Percentiles rank a stretch among this genome's conserved stretches.
These are phyloP conservation scores for Sporobolomyces roseus DNA, from an alignment of 768 basidiomycete genomes.

Conservation along the genomic window DNA sequence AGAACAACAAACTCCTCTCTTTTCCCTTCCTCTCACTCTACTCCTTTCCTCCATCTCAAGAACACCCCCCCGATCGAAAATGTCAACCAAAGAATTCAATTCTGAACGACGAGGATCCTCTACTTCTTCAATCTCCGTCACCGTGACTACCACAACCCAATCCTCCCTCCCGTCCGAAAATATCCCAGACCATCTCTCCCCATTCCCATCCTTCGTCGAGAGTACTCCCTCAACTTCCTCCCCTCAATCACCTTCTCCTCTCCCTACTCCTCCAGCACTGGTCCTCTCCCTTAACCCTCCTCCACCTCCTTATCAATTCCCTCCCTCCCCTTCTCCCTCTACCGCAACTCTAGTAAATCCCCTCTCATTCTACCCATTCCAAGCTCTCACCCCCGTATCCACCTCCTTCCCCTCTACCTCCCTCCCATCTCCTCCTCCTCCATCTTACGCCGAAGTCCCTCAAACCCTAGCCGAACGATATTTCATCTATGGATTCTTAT, in stretches of 20 bases:
- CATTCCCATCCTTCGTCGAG: background rate
- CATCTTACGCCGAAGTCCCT: slow-evolving; percentile 18
- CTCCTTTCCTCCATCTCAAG: too few species aligned
- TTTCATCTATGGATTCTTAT: slow-evolving; percentile 32
- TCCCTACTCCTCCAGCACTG: background rate
- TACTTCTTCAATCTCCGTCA: background rate
- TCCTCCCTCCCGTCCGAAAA: background rate
- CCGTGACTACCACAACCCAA: background rate
- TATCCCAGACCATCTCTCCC: background rate
- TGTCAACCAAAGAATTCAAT: too few species aligned
- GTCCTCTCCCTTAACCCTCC: background rate
- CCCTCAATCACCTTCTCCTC: background rate
- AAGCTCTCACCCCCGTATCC: background rate
- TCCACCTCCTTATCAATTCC: slow-evolving; percentile 3
- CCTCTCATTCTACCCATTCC: slow-evolving; percentile 3
- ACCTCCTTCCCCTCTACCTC: background rate
- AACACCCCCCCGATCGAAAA: too few species aligned
- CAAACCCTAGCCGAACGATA: slow-evolving; percentile 19
- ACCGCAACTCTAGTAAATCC: background rate
- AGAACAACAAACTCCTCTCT: slow-evolving; percentile 1
- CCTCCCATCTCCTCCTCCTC: background rate
- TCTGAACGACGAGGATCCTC: background rate
- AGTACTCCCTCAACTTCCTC: background rate
- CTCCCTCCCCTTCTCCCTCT: background rate
- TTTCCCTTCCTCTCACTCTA: background rate